Percentiles rank a stretch among this genome's conserved stretches.
Evolutionary conservation across 2,329 filamentous ascomycete species (phyloP).

Genomic region (Fusarium beomiforme): DNA sequence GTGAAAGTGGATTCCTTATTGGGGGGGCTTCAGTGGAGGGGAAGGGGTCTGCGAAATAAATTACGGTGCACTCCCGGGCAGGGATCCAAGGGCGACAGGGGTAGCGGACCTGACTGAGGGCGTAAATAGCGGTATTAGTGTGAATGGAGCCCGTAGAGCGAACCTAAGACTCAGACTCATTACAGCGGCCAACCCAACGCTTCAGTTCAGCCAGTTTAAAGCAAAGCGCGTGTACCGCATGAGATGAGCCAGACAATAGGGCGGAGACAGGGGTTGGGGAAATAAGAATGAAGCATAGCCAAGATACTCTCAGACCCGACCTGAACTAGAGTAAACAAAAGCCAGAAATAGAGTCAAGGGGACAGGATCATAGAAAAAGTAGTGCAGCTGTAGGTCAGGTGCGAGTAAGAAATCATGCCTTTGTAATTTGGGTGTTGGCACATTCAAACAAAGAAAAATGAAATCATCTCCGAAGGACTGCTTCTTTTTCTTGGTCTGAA

Average conservation of each 20-base stretch:
- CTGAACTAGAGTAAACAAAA: constrained; percentile 6
- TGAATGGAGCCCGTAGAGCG: constrained; percentile 9
- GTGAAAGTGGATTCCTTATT: constrained; percentile 32
- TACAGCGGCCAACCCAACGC: constrained; percentile 34
- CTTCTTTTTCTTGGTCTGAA: background rate
- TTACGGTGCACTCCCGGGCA: constrained; percentile 30
- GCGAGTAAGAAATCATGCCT: background rate
- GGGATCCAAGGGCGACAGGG: constrained; percentile 20
- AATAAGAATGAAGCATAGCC: constrained; percentile 19
- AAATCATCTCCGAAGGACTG: background rate
- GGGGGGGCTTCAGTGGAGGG: constrained; percentile 21
- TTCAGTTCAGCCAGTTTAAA: constrained; percentile 16
- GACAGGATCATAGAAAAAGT: constrained; percentile 20
- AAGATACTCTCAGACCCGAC: constrained; percentile 19
- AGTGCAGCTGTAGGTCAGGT: constrained; percentile 13
- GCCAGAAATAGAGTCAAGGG: constrained; percentile 36
- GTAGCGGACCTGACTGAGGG: constrained; percentile 20
- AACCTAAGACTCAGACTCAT: constrained; percentile 17
- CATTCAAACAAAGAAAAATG: constrained; percentile 26
- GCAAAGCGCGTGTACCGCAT: constrained; percentile 18
- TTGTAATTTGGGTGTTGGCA: constrained; percentile 7
- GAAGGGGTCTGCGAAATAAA: constrained; percentile 6
- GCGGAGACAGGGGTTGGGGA: constrained; percentile 19
- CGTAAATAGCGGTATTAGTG: constrained; percentile 31
- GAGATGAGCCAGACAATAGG: background rate